Conservation (phyloP, 2,329 filamentous ascomycete species). For the Trichoderma sp. region DNA sequence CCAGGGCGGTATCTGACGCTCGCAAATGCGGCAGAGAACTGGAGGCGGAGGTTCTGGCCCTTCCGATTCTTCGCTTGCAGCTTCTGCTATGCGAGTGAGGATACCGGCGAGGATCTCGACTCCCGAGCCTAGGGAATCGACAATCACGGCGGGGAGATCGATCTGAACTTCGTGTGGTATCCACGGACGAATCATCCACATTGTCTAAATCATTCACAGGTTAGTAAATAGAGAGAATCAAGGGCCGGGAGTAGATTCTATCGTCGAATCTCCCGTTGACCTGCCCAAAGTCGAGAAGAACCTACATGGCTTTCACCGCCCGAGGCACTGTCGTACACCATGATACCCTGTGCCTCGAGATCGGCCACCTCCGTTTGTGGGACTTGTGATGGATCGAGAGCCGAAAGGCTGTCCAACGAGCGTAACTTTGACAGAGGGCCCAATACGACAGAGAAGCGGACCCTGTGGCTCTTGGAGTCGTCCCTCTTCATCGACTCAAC, state of each 20-base stretch:
- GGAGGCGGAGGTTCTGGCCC: slow-evolving; percentile 81
- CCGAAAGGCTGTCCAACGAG: slow-evolving; percentile 41
- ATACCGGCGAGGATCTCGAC: slow-evolving; percentile 94
- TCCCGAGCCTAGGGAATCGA: slow-evolving; percentile 89
- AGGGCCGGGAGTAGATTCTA: background rate
- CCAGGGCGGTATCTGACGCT: slow-evolving; percentile 95
- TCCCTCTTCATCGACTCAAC: slow-evolving; percentile 88
- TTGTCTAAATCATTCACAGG: slow-evolving; percentile 60
- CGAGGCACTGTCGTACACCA: slow-evolving; percentile 88
- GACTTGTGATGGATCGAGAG: slow-evolving; percentile 38
- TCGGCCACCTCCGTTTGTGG: slow-evolving; percentile 54
- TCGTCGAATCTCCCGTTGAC: background rate
- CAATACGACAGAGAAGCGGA: slow-evolving; percentile 72
- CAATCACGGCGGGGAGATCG: slow-evolving; percentile 82
- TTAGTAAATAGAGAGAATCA: background rate
- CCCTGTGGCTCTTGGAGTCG: slow-evolving; percentile 86
- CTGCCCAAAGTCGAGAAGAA: background rate
- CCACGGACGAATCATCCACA: slow-evolving; percentile 99
- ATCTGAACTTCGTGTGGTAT: slow-evolving; percentile 93
- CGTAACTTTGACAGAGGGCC: slow-evolving; percentile 67
- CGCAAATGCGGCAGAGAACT: slow-evolving; percentile 93
- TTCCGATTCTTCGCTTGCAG: slow-evolving; percentile 69
- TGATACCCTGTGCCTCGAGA: slow-evolving; percentile 94
- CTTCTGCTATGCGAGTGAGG: slow-evolving; percentile 83
- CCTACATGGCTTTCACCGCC: slow-evolving; percentile 83